These are phyloP conservation scores for Moricandia moricandioides DNA, from an alignment of 345 rosid genomes.

Conservation along the genomic window DNA sequence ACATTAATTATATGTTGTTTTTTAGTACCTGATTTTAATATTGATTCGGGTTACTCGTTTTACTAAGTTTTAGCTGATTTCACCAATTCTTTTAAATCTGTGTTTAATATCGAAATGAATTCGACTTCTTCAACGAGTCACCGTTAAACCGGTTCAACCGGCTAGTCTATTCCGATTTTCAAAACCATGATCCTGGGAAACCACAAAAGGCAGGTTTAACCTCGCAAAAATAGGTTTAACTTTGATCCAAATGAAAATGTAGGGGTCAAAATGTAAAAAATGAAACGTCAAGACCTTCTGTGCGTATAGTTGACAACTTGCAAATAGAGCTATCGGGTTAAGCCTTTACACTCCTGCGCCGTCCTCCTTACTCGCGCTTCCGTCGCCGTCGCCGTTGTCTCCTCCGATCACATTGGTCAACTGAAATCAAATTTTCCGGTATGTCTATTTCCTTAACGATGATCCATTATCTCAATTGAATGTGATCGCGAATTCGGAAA, in stretches of 20 bases:
- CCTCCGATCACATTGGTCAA: neutral
- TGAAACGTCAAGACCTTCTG: neutral
- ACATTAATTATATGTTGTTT: too few species aligned
- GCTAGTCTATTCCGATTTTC: too few species aligned
- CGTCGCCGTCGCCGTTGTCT: conserved; percentile 23
- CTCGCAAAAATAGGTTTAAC: neutral
- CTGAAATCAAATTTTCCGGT: neutral
- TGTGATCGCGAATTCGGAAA: neutral
- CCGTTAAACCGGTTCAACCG: too few species aligned
- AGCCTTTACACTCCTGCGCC: neutral
- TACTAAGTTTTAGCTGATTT: too few species aligned
- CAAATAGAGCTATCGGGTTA: conserved; percentile 17
- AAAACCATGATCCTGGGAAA: too few species aligned
- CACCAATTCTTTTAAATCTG: too few species aligned
- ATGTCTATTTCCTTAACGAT: neutral
- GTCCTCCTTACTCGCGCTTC: conserved; percentile 5
- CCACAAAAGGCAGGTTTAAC: neutral
- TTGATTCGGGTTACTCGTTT: too few species aligned
- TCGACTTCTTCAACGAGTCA: too few species aligned
- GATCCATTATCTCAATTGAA: neutral
- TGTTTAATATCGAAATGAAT: too few species aligned
- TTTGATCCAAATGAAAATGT: neutral
- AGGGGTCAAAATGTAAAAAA: conserved; percentile 20
- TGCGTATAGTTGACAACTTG: neutral
- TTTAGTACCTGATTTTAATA: too few species aligned